phyloP scores from a whole-genome alignment of 331 rosid species.

The Malus hybrid region DNA sequence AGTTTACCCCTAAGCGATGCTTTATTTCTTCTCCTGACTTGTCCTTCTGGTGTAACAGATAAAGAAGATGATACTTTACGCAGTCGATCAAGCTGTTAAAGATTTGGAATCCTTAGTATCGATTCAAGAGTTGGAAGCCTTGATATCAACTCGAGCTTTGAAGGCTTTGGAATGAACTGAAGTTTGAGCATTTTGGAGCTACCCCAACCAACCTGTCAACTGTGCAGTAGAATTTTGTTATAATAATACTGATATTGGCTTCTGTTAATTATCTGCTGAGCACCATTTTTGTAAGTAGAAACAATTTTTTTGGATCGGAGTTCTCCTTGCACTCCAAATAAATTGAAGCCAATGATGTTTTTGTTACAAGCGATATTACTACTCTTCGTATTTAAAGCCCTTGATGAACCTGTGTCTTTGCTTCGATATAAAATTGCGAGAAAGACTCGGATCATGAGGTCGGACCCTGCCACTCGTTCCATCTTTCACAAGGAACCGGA shows the following conservation, averaged over 20 bases:
- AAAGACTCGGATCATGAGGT: too few species aligned
- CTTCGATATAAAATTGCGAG: too few species aligned
- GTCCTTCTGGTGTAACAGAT: constrained; percentile 48
- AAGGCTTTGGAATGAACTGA: neutral
- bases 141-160: neutral
- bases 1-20: neutral
- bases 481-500: too few species aligned
- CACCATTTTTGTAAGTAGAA: neutral
- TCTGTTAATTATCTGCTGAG: neutral
- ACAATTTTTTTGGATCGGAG: neutral
- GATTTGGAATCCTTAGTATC: constrained; percentile 28
- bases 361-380: too few species aligned
- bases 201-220: neutral
- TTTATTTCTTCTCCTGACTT: neutral
- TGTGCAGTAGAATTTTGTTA: neutral
- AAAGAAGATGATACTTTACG: constrained; percentile 77
- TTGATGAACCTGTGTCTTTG: too few species aligned
- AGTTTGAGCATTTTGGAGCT: neutral
- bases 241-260: neutral
- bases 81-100: constrained; percentile 46
- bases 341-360: neutral
- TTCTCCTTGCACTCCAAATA: neutral
- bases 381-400: neutral
- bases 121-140: neutral
- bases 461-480: too few species aligned